Conservation (phyloP, 2,329 filamentous ascomycete genomes). For the Alternaria atra region DNA sequence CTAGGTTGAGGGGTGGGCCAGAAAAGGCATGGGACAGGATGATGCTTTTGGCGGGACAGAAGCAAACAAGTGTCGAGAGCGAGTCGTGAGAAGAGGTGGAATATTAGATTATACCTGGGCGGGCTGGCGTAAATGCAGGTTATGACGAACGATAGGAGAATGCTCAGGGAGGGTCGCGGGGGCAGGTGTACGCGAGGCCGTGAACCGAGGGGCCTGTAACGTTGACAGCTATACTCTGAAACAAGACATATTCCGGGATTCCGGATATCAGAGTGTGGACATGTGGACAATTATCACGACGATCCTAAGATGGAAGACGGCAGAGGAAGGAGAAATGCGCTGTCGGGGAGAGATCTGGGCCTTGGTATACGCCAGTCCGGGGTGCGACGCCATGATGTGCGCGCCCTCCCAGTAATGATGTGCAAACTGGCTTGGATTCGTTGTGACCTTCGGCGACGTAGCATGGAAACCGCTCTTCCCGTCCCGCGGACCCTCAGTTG, state of each 20-base stretch:
- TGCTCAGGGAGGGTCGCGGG: slow-evolving; percentile 10
- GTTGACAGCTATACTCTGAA: slow-evolving; percentile 10
- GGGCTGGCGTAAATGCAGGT: slow-evolving; percentile 24
- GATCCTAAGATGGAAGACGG: not conserved
- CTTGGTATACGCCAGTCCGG: slow-evolving; percentile 18
- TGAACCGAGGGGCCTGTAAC: slow-evolving; percentile 13
- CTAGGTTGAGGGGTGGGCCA: slow-evolving; percentile 1
- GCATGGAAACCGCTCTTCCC: slow-evolving; percentile 15
- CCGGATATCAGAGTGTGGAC: not conserved
- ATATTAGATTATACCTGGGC: slow-evolving; percentile 24
- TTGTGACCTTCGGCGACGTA: slow-evolving; percentile 26
- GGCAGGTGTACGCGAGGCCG: slow-evolving; percentile 24
- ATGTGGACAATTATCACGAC: not conserved
- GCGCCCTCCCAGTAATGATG: slow-evolving; percentile 25
- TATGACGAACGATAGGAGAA: slow-evolving; percentile 26
- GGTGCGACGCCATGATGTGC: slow-evolving; percentile 20
- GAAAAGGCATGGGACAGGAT: slow-evolving; percentile 3
- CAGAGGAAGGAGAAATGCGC: not conserved
- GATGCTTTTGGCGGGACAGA: slow-evolving; percentile 4
- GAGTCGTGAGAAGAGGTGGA: slow-evolving; percentile 19
- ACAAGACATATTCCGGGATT: slow-evolving; percentile 4
- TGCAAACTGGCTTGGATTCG: slow-evolving; percentile 22
- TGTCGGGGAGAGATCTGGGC: not conserved
- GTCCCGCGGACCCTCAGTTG: slow-evolving; percentile 11
- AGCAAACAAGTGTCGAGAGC: not conserved